Conservation (phyloP, 2,329 filamentous ascomycete species). For the Scytalidium sp. region DNA sequence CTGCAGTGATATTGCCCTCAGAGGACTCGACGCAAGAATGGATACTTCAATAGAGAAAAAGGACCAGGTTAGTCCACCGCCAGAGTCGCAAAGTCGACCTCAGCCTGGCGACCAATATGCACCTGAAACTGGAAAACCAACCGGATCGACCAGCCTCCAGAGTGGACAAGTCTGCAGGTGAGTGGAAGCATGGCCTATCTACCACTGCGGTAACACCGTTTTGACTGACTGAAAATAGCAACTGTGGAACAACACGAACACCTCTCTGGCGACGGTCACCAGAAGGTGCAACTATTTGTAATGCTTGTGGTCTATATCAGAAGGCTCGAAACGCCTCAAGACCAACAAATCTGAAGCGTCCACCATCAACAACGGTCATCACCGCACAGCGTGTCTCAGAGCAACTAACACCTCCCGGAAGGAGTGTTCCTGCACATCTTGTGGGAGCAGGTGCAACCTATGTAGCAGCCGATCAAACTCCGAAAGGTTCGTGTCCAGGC, state of each 20-base stretch:
- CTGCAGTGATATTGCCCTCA: neutral
- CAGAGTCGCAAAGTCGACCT: neutral
- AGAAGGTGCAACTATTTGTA: constrained; percentile 92
- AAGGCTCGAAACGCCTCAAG: constrained; percentile 91
- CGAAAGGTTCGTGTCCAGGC: constrained; percentile 88
- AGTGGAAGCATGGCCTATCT: constrained; percentile 25
- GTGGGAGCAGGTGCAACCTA: constrained; percentile 59
- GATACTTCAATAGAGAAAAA: neutral
- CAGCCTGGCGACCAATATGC: neutral
- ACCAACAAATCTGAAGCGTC: constrained; percentile 85
- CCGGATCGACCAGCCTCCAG: neutral
- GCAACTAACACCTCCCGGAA: constrained; percentile 23
- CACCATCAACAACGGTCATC: constrained; percentile 46
- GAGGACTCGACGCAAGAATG: neutral
- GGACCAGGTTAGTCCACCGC: neutral
- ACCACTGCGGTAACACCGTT: neutral
- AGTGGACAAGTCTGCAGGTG: constrained; percentile 72
- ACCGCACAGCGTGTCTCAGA: constrained; percentile 20
- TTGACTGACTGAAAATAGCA: constrained; percentile 54
- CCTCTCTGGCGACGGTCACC: constrained; percentile 93
- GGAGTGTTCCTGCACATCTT: constrained; percentile 29
- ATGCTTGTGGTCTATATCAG: constrained; percentile 91
- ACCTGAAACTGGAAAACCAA: neutral
- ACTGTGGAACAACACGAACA: constrained; percentile 91
- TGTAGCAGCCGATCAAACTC: constrained; percentile 70